A percentile compares a stretch with the other conserved stretches of the same genome.
phyloP scores from a whole-genome alignment of 75 land plant genomes.

The Pinus tabuliformis region DNA sequence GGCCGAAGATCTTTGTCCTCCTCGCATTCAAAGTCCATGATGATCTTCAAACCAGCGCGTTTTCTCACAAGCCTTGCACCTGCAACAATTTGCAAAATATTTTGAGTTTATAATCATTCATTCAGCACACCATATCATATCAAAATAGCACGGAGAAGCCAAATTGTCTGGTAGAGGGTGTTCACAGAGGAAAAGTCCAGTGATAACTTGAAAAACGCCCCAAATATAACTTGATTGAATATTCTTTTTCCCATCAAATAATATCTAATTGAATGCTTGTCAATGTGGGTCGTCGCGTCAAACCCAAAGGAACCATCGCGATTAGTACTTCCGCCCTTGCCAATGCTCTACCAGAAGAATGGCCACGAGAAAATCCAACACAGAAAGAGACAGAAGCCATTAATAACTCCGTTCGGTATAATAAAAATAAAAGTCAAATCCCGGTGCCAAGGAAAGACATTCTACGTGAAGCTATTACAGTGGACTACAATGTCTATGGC shows the following conservation, averaged over 20 bases:
- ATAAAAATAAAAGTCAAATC: neutral
- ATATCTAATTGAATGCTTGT: neutral
- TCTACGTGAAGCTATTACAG: neutral
- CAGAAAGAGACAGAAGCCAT: neutral
- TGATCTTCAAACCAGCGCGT: too few relatives aligned
- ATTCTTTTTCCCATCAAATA: neutral
- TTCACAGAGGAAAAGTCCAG: too few relatives aligned
- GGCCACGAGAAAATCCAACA: neutral
- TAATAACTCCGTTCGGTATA: neutral
- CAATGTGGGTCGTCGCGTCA: neutral
- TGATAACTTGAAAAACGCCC: neutral
- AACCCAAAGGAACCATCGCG: neutral
- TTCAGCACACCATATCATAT: neutral
- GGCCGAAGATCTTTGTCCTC: too few relatives aligned
- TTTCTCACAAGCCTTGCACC: too few relatives aligned
- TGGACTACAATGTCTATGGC: neutral
- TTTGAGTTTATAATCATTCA: too few relatives aligned
- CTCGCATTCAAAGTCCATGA: too few relatives aligned
- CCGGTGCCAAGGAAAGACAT: neutral
- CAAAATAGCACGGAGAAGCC: neutral
- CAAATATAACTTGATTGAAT: neutral
- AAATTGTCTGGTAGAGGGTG: neutral
- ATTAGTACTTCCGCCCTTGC: slow-evolving; percentile 3
- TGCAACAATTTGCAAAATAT: too few relatives aligned
- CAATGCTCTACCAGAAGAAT: neutral